These are phyloP conservation scores for Casuarina glauca DNA, from an alignment of 306 rosid genomes.

Conservation along the genomic window DNA sequence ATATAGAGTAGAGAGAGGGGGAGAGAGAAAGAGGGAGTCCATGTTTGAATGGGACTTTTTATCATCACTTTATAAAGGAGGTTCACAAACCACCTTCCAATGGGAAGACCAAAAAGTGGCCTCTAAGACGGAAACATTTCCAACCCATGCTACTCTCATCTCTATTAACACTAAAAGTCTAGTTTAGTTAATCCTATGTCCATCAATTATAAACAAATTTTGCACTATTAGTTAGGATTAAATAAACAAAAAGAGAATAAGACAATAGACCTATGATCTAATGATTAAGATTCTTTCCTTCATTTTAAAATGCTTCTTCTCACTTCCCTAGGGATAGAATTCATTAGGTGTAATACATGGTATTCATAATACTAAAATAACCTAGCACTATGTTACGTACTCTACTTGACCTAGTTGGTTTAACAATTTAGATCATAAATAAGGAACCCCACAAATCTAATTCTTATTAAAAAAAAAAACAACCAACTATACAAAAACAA, in stretches of 20 bases:
- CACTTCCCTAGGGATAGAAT: not conserved
- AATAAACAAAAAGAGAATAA: not conserved
- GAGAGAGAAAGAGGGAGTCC: constrained; percentile 35
- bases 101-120: constrained; percentile 59
- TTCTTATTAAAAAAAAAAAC: too few relatives aligned
- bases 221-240: not conserved
- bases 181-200: not conserved
- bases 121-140: constrained; percentile 60
- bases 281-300: not conserved
- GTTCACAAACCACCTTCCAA: constrained; percentile 80
- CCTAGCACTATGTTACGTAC: not conserved
- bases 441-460: too few relatives aligned
- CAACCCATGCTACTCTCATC: constrained; percentile 39
- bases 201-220: not conserved
- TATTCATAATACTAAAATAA: not conserved
- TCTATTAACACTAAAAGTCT: constrained; percentile 25
- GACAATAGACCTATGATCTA: not conserved
- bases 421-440: too few relatives aligned
- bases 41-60: constrained; percentile 63
- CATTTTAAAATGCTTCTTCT: not conserved
- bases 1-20: constrained; percentile 18
- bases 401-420: too few relatives aligned
- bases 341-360: not conserved
- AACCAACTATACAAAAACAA: too few relatives aligned
- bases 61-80: constrained; percentile 58